Base-by-base conservation (phyloP, 2,329 filamentous ascomycete genomes). In the Botrytis hyacinthi region DNA sequence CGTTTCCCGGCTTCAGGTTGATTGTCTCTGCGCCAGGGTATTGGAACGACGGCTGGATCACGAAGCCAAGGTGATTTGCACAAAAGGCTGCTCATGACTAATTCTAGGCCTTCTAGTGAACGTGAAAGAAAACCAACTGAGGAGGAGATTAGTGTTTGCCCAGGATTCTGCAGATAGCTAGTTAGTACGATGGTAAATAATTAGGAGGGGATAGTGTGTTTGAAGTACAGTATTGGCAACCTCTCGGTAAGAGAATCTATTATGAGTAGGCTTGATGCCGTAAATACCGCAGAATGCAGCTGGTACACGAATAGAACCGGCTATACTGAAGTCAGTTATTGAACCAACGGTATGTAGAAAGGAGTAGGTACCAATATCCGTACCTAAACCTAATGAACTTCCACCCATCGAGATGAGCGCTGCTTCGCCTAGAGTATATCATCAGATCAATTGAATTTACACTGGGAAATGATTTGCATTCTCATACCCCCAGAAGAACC, bases 101-200 rank as follows among this genome's bases (percentile, higher is more conserved):
- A 80, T 37, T 85, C 84, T 6, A 92, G 78, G 0, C 85, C 86
- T 1, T 83, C 82, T 1, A 86, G 80, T 0, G 86, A 88, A 0
- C 85, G 86, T 0, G 87, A 87, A 26, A 93, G 80, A 0, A 89
- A 88, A 0, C 90, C 91, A 16, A 91, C 85, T 0, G 90, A 87
- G 0, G 87, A 90, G 4, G 87, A 82, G 26, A 91, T 84, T 0
- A 84, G 86, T 74, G 87, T 88, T 77, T 92, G 89, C 0, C 91
- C 91, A 65, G 72, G 74, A 8, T 72, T 73, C 72, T 73, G 29
- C 8, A 5, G 51, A 22, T 22, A 9, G 10, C 12, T 46, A 32
- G 22, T 62, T 3, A 70, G 29, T 16, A 37, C n/a, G 40, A 16
- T n/a, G 8, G 22, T 22, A n/a, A 26, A 54, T 14, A 12, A 26